Evolutionary conservation across 2,329 filamentous ascomycete genomes (phyloP), one percentile per base, ranked within the genome.

Genomic region (Phialophora tarda): DNA sequence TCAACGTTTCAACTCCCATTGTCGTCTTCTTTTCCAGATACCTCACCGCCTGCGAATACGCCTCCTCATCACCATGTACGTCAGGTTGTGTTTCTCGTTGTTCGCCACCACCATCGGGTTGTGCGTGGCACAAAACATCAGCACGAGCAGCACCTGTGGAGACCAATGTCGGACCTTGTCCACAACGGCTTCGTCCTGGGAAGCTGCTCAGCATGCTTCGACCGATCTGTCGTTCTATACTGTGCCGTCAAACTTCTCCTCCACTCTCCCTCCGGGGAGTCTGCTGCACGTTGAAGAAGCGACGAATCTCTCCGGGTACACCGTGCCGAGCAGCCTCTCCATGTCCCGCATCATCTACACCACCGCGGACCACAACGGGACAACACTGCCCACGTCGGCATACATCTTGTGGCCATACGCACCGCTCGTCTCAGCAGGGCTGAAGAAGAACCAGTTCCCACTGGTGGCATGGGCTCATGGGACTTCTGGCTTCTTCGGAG

Each of bases 281-380:
- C 68, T 83, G 11, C 72, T 84, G 28, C 79, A 78, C 61, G 72
- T 81, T 21, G 78, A 84, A 21, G 14, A 6, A 4, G 51, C 14
- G 21, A 54, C 24, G 26, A 54, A 54, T 54, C 51, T 54, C 67
- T 82, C 80, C 4, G 76, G 81, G 66, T 84, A 80, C 71, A 78
- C 78, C 1, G 63, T 83, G 2, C 77, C 83, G 0, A 75, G 81
- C 0, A 74, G 72, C n/a, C 72, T 78, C 1, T 75, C 81, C 2
- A 71, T 86, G 51, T 85, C 82, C 1, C 79, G 83, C 14, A 78
- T 86, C 67, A 68, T 84, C 2, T 86, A 83, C 74, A 79, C 79
- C 23, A 81, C 82, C 0, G 77, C 75, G 23, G 79, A 77, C n/a
- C 67, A 80, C 24, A 82, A 84, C 63, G 80, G 81, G 2, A 79